A percentile compares a stretch with the other conserved stretches of the same genome.
phyloP scores from a whole-genome alignment of 768 basidiomycete genomes.

The Pleurotus tuber-regium region DNA sequence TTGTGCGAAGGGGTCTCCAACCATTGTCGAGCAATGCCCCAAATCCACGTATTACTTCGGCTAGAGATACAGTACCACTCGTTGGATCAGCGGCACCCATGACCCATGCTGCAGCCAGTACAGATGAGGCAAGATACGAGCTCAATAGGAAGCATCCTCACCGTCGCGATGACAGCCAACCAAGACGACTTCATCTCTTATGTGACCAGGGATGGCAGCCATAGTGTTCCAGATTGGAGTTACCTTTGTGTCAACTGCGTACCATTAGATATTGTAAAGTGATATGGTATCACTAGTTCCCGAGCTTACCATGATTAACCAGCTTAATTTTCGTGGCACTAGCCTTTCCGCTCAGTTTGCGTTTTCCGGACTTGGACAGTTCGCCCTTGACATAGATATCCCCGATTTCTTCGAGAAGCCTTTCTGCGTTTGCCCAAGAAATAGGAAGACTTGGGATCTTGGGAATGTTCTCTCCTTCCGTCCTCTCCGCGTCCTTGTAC shows the following conservation, averaged over 20 bases:
- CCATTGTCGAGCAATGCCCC: conserved; percentile 65
- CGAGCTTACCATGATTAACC: conserved; percentile 49
- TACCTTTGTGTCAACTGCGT: conserved; percentile 67
- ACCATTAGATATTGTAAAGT: not conserved
- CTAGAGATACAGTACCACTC: conserved; percentile 76
- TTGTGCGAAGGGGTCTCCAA: conserved; percentile 82
- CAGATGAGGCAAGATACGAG: not conserved
- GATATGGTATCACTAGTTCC: not conserved
- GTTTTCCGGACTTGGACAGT: conserved; percentile 20
- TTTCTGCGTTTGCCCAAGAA: conserved; percentile 80
- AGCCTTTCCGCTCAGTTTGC: conserved; percentile 42
- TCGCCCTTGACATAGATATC: conserved; percentile 27
- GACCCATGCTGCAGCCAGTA: conserved; percentile 54
- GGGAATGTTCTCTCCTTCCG: conserved; percentile 59
- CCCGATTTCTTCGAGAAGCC: conserved; percentile 57
- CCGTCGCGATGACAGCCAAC: conserved; percentile 77
- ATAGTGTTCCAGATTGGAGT: conserved; percentile 73
- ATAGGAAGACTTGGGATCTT: conserved; percentile 86
- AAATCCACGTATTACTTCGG: conserved; percentile 76
- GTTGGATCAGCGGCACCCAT: conserved; percentile 79
- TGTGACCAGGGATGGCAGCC: conserved; percentile 61
- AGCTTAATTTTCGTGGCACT: conserved; percentile 48
- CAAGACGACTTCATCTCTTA: conserved; percentile 65
- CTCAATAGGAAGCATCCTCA: conserved; percentile 10
- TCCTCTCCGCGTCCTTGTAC: conserved; percentile 75